Conservation (phyloP, 176 grass and related monocot genomes). For the Oryza brachyantha region DNA sequence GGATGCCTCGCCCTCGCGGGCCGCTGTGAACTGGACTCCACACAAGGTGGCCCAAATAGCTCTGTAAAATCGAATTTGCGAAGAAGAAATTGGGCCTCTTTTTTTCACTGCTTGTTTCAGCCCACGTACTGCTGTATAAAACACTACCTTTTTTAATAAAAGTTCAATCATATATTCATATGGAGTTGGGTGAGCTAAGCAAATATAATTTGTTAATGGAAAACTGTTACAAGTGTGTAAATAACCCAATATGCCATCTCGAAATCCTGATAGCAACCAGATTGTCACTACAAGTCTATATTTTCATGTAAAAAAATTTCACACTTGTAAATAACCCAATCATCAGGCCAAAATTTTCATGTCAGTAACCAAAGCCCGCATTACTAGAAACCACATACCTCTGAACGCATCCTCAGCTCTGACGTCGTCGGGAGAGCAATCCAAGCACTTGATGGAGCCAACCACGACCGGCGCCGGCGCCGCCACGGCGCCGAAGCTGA, state of each 20-base stretch:
- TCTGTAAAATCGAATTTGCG: neutral
- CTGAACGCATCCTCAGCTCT: slow-evolving; percentile 32
- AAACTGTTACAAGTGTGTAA: neutral
- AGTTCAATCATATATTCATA: no score
- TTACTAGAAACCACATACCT: slow-evolving; percentile 8
- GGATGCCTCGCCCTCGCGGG: neutral
- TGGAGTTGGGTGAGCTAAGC: neutral
- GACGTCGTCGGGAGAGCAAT: slow-evolving; percentile 34
- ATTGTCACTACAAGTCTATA: neutral
- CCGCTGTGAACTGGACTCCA: neutral
- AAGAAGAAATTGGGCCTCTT: neutral
- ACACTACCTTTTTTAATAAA: neutral
- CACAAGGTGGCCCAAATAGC: neutral
- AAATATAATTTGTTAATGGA: neutral
- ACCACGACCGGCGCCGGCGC: slow-evolving; percentile 22
- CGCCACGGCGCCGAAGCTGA: neutral
- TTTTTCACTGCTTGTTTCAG: neutral
- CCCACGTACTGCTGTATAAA: neutral
- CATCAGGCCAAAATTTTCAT: neutral
- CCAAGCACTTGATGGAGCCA: slow-evolving; percentile 44
- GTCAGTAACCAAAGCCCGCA: neutral
- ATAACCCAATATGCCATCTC: neutral
- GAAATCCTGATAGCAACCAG: neutral
- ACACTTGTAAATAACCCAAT: no score
- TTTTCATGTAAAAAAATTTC: no score